A percentile compares a stretch with the other conserved stretches of the same genome.
These are phyloP conservation scores for Quercus lobata DNA, from an alignment of 331 rosid species.

Conservation along the genomic window DNA sequence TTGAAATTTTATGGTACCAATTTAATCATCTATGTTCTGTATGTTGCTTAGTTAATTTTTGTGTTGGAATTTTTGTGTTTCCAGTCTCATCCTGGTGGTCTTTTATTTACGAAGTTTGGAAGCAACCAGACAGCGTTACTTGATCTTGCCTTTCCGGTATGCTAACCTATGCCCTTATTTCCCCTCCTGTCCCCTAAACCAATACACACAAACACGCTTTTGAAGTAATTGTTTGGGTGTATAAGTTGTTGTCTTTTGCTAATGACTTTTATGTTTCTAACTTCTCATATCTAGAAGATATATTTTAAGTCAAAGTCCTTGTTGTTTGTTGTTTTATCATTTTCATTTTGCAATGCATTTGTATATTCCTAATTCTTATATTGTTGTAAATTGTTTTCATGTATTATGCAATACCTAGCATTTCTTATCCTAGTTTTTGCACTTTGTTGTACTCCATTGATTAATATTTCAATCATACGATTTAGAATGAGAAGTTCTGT, in stretches of 20 bases:
- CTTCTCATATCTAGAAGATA: background rate
- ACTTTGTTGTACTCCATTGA: background rate
- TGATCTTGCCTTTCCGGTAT: constrained; percentile 97
- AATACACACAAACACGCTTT: background rate
- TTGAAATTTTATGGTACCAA: background rate
- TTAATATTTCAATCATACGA: background rate
- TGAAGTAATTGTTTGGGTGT: constrained; percentile 12
- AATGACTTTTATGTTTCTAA: background rate
- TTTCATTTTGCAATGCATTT: background rate
- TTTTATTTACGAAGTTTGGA: constrained; percentile 89
- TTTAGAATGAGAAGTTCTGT: background rate
- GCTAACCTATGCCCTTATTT: background rate
- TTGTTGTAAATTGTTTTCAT: background rate
- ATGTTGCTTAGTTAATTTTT: constrained; percentile 13
- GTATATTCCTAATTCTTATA: background rate
- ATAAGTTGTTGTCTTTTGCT: background rate
- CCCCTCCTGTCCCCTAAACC: background rate
- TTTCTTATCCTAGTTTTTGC: background rate
- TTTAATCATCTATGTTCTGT: constrained; percentile 1
- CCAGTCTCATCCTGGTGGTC: constrained; percentile 83
- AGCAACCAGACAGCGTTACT: constrained; percentile 85
- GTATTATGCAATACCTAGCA: background rate
- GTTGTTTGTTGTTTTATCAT: background rate
- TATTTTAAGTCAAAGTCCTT: background rate
- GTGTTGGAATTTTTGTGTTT: constrained; percentile 14